Conservation (phyloP, 2,329 filamentous ascomycete genomes). For the Macrophomina tecta region DNA sequence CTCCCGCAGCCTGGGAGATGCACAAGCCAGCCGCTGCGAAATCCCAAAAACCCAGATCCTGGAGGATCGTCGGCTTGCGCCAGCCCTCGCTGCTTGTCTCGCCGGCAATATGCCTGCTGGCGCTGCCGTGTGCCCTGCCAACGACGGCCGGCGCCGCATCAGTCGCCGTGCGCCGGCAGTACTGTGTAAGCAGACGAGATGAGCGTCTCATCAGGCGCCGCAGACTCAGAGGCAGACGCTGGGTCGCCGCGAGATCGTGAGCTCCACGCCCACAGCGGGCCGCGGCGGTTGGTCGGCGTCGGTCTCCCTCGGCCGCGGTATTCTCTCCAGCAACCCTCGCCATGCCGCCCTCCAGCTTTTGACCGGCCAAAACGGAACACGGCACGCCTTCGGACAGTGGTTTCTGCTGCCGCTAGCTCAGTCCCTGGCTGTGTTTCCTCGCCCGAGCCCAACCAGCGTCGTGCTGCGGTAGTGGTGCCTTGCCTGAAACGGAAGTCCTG, state of each 20-base stretch:
- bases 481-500: constrained; percentile 7
- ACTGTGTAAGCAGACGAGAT: constrained; percentile 7
- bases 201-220: constrained; percentile 2
- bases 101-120: constrained; percentile 9
- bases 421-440: constrained; percentile 4
- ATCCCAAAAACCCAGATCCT: constrained; percentile 23
- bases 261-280: constrained; percentile 10
- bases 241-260: neutral
- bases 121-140: constrained; percentile 13
- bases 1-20: constrained; percentile 2
- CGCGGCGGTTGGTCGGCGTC: constrained; percentile 2
- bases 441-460: neutral
- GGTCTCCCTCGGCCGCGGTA: constrained; percentile 7
- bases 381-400: constrained; percentile 12
- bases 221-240: constrained; percentile 3
- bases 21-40: constrained; percentile 7
- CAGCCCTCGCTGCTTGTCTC: constrained; percentile 5
- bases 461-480: neutral
- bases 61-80: constrained; percentile 22
- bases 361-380: constrained; percentile 4
- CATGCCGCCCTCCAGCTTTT: neutral
- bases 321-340: constrained; percentile 13
- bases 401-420: neutral
- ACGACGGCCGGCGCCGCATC: constrained; percentile 14
- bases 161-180: constrained; percentile 4